Percentiles rank a stretch among this genome's conserved stretches.
phyloP scores from a whole-genome alignment of 176 grass and related monocot genomes.

The Phoenix roebelenii region DNA sequence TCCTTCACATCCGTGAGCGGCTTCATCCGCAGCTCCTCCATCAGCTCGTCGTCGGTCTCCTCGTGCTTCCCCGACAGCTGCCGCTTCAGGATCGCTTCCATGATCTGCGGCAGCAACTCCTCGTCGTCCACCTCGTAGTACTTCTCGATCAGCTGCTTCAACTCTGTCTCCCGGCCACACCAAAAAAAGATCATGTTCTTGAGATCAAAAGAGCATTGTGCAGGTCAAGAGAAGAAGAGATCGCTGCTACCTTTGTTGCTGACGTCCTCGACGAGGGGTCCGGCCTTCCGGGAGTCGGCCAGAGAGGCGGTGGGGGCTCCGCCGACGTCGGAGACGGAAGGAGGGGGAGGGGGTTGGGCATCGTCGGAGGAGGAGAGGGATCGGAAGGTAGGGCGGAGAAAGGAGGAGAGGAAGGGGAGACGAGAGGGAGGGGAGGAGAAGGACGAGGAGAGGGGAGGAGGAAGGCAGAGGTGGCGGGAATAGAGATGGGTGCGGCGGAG shows the following conservation, averaged over 20 bases:
- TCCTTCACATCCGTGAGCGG: slow-evolving; percentile 35
- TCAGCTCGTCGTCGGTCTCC: slow-evolving; percentile 47
- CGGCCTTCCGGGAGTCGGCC: slow-evolving; percentile 1
- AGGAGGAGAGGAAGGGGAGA: slow-evolving; percentile 1
- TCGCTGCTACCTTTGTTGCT: slow-evolving; percentile 11
- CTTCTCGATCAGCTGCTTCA: slow-evolving; percentile 38
- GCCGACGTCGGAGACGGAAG: not conserved
- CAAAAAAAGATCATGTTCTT: not conserved
- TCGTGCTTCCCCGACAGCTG: slow-evolving; percentile 33
- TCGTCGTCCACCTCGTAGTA: slow-evolving; percentile 46
- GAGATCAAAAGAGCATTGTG: not conserved
- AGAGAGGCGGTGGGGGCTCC: not conserved
- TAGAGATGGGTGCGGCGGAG: slow-evolving; percentile 17
- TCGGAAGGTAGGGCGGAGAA: slow-evolving; percentile 2
- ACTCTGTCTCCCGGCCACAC: slow-evolving; percentile 27
- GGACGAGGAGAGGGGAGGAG: slow-evolving; percentile 13
- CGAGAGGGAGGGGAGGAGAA: slow-evolving; percentile 11
- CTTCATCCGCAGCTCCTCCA: slow-evolving; percentile 39
- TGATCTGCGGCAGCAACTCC: slow-evolving; percentile 22
- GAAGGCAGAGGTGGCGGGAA: not conserved
- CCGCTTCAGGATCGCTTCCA: slow-evolving; percentile 37
- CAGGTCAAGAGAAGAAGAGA: not conserved
- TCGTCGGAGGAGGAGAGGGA: slow-evolving; percentile 8
- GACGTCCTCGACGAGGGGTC: slow-evolving; percentile 15
- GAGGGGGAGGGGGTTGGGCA: not conserved